Evolutionary conservation across 83 land plant genomes (phyloP).

Genomic region (Thuja plicata): DNA sequence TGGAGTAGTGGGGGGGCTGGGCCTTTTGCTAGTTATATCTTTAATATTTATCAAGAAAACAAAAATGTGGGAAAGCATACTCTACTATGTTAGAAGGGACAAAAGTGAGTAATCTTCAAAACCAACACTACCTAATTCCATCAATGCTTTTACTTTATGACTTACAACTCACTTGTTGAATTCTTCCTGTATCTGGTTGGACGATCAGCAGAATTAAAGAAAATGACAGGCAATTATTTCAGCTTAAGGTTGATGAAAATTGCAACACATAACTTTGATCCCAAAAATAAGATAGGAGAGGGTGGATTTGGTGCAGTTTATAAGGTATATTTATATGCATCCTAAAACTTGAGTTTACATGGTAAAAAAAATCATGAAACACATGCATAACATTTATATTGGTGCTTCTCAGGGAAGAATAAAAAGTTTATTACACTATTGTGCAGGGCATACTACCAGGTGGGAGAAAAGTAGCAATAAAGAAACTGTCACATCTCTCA

Average conservation of each 20-base stretch:
- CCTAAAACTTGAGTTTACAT: not conserved
- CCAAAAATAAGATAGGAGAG: conserved; percentile 16
- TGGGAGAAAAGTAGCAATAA: not conserved
- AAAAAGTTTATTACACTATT: not conserved
- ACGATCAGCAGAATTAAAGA: not conserved
- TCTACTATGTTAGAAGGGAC: not conserved
- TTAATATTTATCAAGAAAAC: not conserved
- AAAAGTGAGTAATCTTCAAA: not conserved
- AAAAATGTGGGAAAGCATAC: not conserved
- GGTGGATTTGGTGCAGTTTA: conserved; percentile 58
- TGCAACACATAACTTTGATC: not conserved
- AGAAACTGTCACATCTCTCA: not conserved
- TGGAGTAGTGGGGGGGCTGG: not conserved
- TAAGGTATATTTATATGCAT: conserved; percentile 27
- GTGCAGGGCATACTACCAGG: not conserved
- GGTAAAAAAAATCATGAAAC: too few species aligned
- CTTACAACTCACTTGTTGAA: not conserved
- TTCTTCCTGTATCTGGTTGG: not conserved
- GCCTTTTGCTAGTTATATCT: not conserved
- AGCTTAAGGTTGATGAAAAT: not conserved
- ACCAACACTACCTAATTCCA: not conserved
- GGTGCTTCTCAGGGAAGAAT: not conserved
- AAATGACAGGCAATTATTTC: not conserved
- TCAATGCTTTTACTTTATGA: not conserved
- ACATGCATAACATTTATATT: not conserved